Evolutionary conservation across 2,329 filamentous ascomycete genomes (phyloP), one percentile per base, ranked within the genome.

Genomic region (Sarocladium oryzae): DNA sequence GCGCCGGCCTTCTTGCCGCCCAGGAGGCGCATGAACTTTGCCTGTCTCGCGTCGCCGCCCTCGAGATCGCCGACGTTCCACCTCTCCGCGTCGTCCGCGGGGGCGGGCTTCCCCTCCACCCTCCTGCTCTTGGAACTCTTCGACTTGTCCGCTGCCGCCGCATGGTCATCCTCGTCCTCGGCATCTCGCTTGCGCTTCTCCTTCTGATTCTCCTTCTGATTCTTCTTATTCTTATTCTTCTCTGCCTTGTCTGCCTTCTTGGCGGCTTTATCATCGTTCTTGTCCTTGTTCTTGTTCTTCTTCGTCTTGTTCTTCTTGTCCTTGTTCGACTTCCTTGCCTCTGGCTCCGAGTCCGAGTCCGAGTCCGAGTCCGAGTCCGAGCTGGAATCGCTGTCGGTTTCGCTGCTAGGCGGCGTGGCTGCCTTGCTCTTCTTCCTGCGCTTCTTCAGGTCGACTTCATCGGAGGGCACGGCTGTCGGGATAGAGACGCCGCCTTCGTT

Each of bases 1-100:
- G 57, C 63, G 18, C 68, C 66, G 21, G 66, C 66, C 61, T 76
- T 79, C 54, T 73, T 77, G 2, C 68, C 75, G 18, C 79, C 79
- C 3, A 83, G 68, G 1, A 83, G 72, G 28, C 76, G 70, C 58
- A 82, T 63, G 54, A 81, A 82, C 64, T 83, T 83, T 54, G 68
- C 66, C 57, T 81, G 76, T 11, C 79, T 70, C 46, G 68, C 67
- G 16, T 66, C 57, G 20, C 74, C 77, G 28, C 79, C 79, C 35
- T 72, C 73, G 30, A 83, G 68, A 30, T 67, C 72, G 16, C 67
- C 61, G 23, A 80, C 75, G 54, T 79, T 77, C 78, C 78, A 81
- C 55, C 73, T 66, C 60, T 74, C 75, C 2, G 61, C 63, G 13
- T 64, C 53, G 16, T 57, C 50, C 3, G 56, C 26, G 9, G 55